A percentile compares a stretch with the other conserved stretches of the same genome.
Conservation (phyloP, 139 green algal genomes). For the Zygnema circumcarinatum region DNA sequence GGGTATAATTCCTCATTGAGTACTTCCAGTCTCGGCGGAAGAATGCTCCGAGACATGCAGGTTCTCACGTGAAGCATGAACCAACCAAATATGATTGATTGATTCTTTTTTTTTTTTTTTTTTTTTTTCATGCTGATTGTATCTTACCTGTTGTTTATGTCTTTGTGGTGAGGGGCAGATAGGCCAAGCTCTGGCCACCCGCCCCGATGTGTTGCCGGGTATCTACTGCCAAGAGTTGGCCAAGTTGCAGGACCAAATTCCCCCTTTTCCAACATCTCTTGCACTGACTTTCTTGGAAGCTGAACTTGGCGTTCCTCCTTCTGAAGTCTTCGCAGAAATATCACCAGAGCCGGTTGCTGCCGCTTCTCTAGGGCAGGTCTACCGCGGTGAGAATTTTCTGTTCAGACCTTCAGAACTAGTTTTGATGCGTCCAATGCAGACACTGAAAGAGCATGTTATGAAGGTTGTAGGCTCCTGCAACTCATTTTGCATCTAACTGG, state of each 20-base stretch:
- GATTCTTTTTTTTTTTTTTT: too few species aligned
- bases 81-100: too few species aligned
- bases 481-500: not conserved
- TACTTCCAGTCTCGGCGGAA: not conserved
- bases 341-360: conserved; percentile 88
- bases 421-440: not conserved
- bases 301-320: conserved; percentile 61
- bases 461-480: not conserved
- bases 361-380: conserved; percentile 68
- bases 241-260: conserved; percentile 54
- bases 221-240: conserved; percentile 48
- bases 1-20: not conserved
- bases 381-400: conserved; percentile 29
- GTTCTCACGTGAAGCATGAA: too few species aligned
- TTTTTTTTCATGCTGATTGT: too few species aligned
- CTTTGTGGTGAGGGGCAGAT: conserved; percentile 19
- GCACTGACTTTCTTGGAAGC: conserved; percentile 27
- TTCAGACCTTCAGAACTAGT: not conserved
- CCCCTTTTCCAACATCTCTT: conserved; percentile 36
- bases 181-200: conserved; percentile 36
- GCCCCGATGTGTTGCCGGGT: conserved; percentile 46
- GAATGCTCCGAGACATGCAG: too few species aligned
- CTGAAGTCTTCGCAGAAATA: conserved; percentile 84
- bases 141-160: too few species aligned
- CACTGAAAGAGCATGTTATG: not conserved